Conservation (phyloP, 306 rosid species). For the Oxytropis ochrocephala region DNA sequence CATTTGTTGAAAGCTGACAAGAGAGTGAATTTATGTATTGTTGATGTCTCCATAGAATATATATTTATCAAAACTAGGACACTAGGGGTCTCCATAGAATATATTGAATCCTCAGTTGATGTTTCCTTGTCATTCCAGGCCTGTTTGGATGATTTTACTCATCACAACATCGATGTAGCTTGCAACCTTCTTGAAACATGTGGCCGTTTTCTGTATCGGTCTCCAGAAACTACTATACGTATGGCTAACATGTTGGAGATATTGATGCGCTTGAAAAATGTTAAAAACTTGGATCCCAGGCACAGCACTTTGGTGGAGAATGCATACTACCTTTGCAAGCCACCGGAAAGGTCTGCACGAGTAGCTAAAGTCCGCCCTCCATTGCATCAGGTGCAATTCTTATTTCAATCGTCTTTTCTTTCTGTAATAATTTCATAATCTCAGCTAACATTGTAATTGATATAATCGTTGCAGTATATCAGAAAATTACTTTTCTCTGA, state of each 20-base stretch:
- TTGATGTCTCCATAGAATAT: neutral
- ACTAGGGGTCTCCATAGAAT: neutral
- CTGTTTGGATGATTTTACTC: slow-evolving; percentile 95
- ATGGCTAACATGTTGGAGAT: slow-evolving; percentile 99
- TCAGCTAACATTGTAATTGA: neutral
- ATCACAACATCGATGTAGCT: slow-evolving; percentile 99
- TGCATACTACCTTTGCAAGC: slow-evolving; percentile 98
- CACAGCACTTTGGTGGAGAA: slow-evolving; percentile 98
- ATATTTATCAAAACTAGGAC: too few species aligned
- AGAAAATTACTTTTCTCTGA: slow-evolving; percentile 90
- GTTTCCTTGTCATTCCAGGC: slow-evolving; percentile 47
- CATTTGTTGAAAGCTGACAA: neutral
- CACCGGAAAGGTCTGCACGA: slow-evolving; percentile 97
- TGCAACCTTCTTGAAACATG: slow-evolving; percentile 97
- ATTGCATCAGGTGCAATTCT: slow-evolving; percentile 72
- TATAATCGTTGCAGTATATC: slow-evolving; percentile 63
- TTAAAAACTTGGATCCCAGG: slow-evolving; percentile 98
- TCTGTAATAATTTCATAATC: neutral
- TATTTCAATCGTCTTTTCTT: neutral
- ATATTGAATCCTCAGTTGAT: slow-evolving; percentile 12
- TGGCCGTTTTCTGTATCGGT: slow-evolving; percentile 96
- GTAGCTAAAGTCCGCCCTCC: slow-evolving; percentile 96
- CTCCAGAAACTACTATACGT: slow-evolving; percentile 90
- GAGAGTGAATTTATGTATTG: neutral
- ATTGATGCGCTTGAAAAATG: slow-evolving; percentile 97